phyloP scores from a whole-genome alignment of 345 rosid genomes.

The Anastatica hierochuntica region DNA sequence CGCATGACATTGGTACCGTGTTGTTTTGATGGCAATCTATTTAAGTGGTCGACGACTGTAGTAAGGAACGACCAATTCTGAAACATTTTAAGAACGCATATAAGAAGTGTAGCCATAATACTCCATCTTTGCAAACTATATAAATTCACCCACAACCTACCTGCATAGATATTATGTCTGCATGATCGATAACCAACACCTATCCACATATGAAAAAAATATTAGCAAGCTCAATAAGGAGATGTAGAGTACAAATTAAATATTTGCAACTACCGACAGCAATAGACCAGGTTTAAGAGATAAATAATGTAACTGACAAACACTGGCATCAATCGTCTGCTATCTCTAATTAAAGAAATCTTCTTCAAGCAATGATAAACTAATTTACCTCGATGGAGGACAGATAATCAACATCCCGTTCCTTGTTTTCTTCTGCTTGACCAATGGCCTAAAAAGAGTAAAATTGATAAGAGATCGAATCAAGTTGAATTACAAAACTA shows the following conservation, averaged over 20 bases:
- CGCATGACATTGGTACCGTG: conserved; percentile 88
- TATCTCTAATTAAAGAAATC: conserved; percentile 2
- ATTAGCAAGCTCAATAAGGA: conserved; percentile 5
- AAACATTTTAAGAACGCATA: conserved; percentile 18
- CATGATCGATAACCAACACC: conserved; percentile 89
- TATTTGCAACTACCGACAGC: not conserved
- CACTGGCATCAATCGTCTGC: conserved; percentile 4
- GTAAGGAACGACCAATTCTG: conserved; percentile 76
- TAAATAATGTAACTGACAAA: not conserved
- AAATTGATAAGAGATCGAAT: conserved; percentile 4
- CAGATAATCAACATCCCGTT: conserved; percentile 68
- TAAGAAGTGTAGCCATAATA: not conserved
- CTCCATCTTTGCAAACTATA: not conserved
- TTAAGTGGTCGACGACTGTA: conserved; percentile 55
- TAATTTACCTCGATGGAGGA: conserved; percentile 81
- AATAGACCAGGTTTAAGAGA: not conserved
- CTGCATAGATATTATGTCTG: conserved; percentile 92
- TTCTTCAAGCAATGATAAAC: conserved; percentile 11
- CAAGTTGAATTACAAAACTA: conserved; percentile 1
- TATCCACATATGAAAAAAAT: conserved; percentile 22
- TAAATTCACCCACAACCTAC: conserved; percentile 32
- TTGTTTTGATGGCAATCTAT: conserved; percentile 60
- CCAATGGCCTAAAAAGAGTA: conserved; percentile 53
- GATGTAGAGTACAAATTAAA: not conserved
- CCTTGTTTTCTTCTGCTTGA: conserved; percentile 51